Percentiles rank a stretch among this genome's conserved stretches.
Conservation (phyloP, 768 basidiomycete species). For the Rossbeevera mucosa region DNA sequence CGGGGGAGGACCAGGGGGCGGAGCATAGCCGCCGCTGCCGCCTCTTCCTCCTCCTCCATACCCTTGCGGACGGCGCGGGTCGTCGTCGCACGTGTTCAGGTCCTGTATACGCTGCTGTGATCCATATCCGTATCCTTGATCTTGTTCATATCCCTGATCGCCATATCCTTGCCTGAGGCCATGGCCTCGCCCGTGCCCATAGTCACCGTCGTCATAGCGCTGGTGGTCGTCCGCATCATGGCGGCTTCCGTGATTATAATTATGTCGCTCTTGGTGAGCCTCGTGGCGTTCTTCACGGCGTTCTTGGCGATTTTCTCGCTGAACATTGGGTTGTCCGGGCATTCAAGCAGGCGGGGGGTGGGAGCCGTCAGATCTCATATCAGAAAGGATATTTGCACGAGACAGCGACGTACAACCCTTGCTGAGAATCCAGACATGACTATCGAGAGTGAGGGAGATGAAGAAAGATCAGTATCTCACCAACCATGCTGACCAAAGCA, state of each 20-base stretch:
- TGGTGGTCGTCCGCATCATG: background rate
- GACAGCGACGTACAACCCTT: background rate
- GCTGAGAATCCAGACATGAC: background rate
- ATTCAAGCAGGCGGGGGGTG: background rate
- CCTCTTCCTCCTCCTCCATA: background rate
- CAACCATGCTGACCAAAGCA: background rate
- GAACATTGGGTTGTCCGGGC: background rate
- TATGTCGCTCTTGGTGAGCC: background rate
- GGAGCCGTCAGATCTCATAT: background rate
- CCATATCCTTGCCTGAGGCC: background rate
- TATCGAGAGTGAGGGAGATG: background rate
- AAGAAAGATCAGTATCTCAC: background rate
- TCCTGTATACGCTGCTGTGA: background rate
- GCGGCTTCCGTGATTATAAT: background rate
- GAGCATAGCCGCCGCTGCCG: background rate
- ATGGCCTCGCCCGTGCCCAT: background rate
- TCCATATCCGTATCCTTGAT: background rate
- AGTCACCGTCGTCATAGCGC: background rate
- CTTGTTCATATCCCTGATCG: no score
- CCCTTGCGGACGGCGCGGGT: conserved; percentile 1
- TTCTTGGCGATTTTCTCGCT: background rate
- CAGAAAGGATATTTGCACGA: background rate
- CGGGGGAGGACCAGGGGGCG: conserved; percentile 8
- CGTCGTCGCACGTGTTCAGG: background rate
- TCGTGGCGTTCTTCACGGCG: background rate